phyloP scores from a whole-genome alignment of 805 yeast species.

The Candida xiaguanensis region DNA sequence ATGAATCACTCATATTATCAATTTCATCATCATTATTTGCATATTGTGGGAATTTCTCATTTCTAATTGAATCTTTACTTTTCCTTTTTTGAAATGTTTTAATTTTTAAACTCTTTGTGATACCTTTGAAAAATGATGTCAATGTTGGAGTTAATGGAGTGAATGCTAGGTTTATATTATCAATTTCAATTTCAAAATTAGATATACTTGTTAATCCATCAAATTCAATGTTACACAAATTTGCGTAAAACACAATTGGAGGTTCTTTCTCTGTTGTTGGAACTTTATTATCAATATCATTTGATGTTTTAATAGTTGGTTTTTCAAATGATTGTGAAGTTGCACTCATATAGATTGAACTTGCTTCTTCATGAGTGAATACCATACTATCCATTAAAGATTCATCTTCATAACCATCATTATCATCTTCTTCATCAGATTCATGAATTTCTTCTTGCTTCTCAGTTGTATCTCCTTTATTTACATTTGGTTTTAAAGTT shows the following conservation, averaged over 20 bases:
- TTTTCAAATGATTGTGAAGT: constrained; percentile 46
- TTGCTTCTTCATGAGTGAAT: constrained; percentile 65
- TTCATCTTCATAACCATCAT: constrained; percentile 30
- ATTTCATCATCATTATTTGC: constrained; percentile 14
- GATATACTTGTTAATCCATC: constrained; percentile 40
- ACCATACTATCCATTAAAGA: constrained; percentile 56
- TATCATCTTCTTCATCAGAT: constrained; percentile 11
- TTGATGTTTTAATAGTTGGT: constrained; percentile 4
- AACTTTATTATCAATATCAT: constrained; percentile 3
- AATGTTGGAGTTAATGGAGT: constrained; percentile 41
- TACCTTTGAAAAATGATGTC: constrained; percentile 31
- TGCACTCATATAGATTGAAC: constrained; percentile 81
- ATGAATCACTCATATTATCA: constrained; percentile 12
- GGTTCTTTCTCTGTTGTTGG: constrained; percentile 7
- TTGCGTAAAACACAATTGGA: constrained; percentile 27
- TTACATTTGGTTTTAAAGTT: constrained; percentile 38
- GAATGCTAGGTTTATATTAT: constrained; percentile 39
- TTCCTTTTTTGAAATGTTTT: constrained; percentile 28
- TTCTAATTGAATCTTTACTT: constrained; percentile 2
- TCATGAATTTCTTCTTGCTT: constrained; percentile 6
- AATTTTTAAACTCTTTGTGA: constrained; percentile 32
- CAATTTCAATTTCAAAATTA: constrained; percentile 38
- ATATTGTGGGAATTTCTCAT: constrained; percentile 25
- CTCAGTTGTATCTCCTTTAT: constrained; percentile 24
- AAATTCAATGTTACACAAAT: constrained; percentile 39